phyloP scores from a whole-genome alignment of 2,329 filamentous ascomycete species.

The Aspergillus japonicus region DNA sequence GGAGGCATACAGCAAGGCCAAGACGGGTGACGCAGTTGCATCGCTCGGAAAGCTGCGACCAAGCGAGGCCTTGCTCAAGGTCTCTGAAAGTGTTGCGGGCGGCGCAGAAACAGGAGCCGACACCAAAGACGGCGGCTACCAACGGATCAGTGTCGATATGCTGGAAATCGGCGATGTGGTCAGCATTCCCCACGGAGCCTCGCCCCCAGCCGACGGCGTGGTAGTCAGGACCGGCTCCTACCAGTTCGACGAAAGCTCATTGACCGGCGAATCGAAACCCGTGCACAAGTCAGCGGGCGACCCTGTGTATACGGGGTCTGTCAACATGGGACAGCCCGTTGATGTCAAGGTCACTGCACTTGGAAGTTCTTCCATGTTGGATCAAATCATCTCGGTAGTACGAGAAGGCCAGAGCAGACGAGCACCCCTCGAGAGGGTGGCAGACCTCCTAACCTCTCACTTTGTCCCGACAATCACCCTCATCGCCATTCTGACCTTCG shows the following conservation, averaged over 20 bases:
- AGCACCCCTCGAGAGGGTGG: conserved; percentile 49
- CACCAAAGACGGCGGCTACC: conserved; percentile 21
- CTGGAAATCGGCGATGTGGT: conserved; percentile 74
- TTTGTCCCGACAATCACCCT: conserved; percentile 52
- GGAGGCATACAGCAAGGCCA: conserved; percentile 89
- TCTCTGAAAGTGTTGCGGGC: conserved; percentile 10
- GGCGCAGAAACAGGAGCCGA: conserved; percentile 4
- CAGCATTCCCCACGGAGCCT: conserved; percentile 72
- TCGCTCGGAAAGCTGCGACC: conserved; percentile 76
- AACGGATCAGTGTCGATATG: conserved; percentile 62
- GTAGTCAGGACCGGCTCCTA: conserved; percentile 58
- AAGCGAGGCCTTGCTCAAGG: conserved; percentile 69
- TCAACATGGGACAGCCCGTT: conserved; percentile 49
- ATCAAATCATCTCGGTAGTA: conserved; percentile 50
- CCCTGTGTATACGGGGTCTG: conserved; percentile 47
- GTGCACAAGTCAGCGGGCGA: conserved; percentile 45
- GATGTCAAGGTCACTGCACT: conserved; percentile 45
- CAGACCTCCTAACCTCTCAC: conserved; percentile 49
- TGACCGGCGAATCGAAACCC: conserved; percentile 62
- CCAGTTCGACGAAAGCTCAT: conserved; percentile 82
- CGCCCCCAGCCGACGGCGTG: conserved; percentile 78
- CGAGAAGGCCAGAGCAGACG: conserved; percentile 51
- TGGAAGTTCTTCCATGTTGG: conserved; percentile 50
- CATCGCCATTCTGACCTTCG: conserved; percentile 48
- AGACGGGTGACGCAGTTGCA: conserved; percentile 81